Conservation (phyloP, 306 rosid species). For the Astragalus glycyphyllos region DNA sequence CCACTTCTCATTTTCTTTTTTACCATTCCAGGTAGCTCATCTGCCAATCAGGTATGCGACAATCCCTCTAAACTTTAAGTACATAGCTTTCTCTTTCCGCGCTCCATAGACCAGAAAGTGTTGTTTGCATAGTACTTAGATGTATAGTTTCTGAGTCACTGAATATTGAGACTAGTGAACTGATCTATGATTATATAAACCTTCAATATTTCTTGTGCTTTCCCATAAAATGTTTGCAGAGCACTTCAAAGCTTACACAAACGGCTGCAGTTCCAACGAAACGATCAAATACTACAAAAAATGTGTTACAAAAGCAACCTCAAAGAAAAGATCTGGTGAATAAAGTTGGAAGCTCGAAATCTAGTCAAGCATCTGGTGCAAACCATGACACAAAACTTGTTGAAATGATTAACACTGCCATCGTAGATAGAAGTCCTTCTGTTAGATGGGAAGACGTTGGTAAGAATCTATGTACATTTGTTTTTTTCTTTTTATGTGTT, state of each 20-base stretch:
- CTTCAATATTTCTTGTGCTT: conserved; percentile 30
- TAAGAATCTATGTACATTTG: conserved; percentile 44
- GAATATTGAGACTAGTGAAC: not conserved
- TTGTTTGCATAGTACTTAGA: not conserved
- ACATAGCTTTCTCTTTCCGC: not conserved
- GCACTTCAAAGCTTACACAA: conserved; percentile 52
- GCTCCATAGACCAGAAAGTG: conserved; percentile 7
- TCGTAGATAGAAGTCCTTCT: conserved; percentile 95
- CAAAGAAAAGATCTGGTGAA: conserved; percentile 53
- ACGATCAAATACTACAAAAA: conserved; percentile 53
- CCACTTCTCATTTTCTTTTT: conserved; percentile 27
- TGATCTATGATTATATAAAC: conserved; percentile 31
- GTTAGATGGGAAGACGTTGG: conserved; percentile 98
- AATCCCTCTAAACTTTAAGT: conserved; percentile 44
- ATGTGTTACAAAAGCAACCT: conserved; percentile 50
- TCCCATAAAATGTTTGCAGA: conserved; percentile 53
- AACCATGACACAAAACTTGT: conserved; percentile 74
- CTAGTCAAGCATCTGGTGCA: conserved; percentile 58
- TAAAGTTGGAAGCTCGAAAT: conserved; percentile 62
- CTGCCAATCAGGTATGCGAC: conserved; percentile 67
- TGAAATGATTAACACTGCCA: conserved; percentile 91
- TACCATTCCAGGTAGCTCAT: conserved; percentile 66
- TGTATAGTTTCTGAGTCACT: conserved; percentile 7
- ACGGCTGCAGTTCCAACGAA: conserved; percentile 56
- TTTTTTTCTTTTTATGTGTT: conserved; percentile 19